Evolutionary conservation across 345 rosid genomes (phyloP).

Genomic region (Citrus unshiu): DNA sequence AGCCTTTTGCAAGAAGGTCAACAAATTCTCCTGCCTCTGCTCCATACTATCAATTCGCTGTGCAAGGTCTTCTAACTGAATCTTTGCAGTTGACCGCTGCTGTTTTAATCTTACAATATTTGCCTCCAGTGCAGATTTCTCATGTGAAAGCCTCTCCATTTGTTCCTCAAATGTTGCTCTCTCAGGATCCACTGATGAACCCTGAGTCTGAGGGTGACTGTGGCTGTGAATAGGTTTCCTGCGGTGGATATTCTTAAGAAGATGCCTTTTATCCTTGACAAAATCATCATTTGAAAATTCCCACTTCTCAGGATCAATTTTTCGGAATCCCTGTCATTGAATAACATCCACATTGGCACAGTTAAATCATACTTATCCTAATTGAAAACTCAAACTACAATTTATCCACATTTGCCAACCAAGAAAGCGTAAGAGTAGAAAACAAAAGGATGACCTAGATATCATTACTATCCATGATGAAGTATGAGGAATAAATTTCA

Average conservation of each 20-base stretch:
- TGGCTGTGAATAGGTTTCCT: constrained; percentile 95
- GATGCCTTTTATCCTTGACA: constrained; percentile 80
- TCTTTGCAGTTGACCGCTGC: constrained; percentile 55
- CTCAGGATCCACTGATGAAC: constrained; percentile 51
- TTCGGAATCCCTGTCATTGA: constrained; percentile 74
- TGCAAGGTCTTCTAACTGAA: constrained; percentile 55
- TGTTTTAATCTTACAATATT: constrained; percentile 47
- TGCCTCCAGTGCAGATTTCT: constrained; percentile 66
- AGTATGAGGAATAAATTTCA: not conserved
- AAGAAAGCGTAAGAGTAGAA: not conserved
- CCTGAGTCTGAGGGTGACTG: constrained; percentile 68
- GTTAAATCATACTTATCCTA: not conserved
- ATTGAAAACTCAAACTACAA: not conserved
- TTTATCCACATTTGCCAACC: not conserved
- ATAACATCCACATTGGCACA: constrained; percentile 3
- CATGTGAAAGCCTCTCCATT: constrained; percentile 64
- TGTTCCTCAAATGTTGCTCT: constrained; percentile 66
- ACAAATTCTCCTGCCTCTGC: constrained; percentile 61
- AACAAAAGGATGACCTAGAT: not conserved
- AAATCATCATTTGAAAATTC: constrained; percentile 90
- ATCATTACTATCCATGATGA: not conserved
- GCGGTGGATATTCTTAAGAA: constrained; percentile 80
- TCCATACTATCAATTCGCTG: constrained; percentile 53
- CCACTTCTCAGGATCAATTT: constrained; percentile 92
- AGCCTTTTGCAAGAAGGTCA: constrained; percentile 54